phyloP scores from a whole-genome alignment of 2,329 filamentous ascomycete species.

The Verticillium zaregamsianum region DNA sequence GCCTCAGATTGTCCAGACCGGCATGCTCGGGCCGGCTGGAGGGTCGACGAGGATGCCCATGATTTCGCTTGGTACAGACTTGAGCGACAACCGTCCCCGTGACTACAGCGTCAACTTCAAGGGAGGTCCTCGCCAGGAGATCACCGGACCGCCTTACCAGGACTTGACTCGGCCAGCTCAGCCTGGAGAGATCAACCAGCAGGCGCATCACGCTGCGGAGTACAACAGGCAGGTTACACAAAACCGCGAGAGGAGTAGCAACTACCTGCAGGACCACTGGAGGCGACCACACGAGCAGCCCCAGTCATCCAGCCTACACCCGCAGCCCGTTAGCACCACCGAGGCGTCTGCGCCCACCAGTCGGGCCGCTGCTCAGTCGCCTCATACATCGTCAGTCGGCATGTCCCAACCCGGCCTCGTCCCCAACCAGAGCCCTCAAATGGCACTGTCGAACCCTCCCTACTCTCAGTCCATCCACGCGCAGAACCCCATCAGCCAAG shows the following conservation, averaged over 20 bases:
- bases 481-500: constrained; percentile 68
- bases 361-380: constrained; percentile 49
- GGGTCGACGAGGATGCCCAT: constrained; percentile 72
- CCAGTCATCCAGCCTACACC: constrained; percentile 40
- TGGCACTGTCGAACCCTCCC: constrained; percentile 59
- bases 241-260: constrained; percentile 72
- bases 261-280: constrained; percentile 81
- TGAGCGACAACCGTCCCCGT: constrained; percentile 70
- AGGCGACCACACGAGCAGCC: constrained; percentile 77
- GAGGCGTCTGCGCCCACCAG: constrained; percentile 43
- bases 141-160: constrained; percentile 81
- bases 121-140: constrained; percentile 82
- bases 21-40: constrained; percentile 59
- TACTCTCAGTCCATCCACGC: constrained; percentile 71
- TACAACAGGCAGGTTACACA: constrained; percentile 82
- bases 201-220: constrained; percentile 84
- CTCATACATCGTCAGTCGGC: constrained; percentile 50
- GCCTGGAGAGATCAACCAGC: constrained; percentile 74
- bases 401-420: constrained; percentile 54
- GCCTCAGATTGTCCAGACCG: constrained; percentile 66
- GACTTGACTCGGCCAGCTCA: constrained; percentile 77
- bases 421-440: constrained; percentile 56
- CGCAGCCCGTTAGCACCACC: constrained; percentile 36
- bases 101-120: constrained; percentile 72
- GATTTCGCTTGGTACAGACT: constrained; percentile 76